A percentile compares a stretch with the other conserved stretches of the same genome.
Conservation (phyloP, 768 basidiomycete genomes). For the Rickenella mellea region DNA sequence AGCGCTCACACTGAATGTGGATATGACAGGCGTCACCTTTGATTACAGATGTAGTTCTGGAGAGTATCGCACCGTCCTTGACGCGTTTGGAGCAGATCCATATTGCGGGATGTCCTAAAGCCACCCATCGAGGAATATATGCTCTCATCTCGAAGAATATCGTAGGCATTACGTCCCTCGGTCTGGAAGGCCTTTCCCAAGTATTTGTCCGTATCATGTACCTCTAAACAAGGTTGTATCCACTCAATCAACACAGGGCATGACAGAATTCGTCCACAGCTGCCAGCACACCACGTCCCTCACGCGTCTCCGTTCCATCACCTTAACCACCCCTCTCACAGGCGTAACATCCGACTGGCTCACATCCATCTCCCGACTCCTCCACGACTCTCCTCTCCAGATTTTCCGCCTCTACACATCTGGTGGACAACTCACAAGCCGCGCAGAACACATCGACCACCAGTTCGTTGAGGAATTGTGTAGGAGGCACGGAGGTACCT, state of each 20-base stretch:
- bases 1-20: neutral
- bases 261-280: constrained; percentile 31
- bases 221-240: constrained; percentile 2
- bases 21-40: constrained; percentile 41
- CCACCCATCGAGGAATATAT: constrained; percentile 53
- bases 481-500: constrained; percentile 35
- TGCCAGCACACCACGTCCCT: constrained; percentile 30
- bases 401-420: constrained; percentile 55
- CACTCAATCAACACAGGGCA: constrained; percentile 31
- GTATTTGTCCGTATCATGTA: constrained; percentile 40
- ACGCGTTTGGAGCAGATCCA: constrained; percentile 44
- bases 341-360: constrained; percentile 35
- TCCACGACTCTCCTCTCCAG: constrained; percentile 42
- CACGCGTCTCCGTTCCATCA: constrained; percentile 41
- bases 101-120: constrained; percentile 59
- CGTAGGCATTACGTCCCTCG: constrained; percentile 40
- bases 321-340: constrained; percentile 39
- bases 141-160: constrained; percentile 36
- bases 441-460: constrained; percentile 21
- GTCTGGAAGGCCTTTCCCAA: constrained; percentile 53
- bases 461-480: constrained; percentile 45
- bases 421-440: constrained; percentile 27
- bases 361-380: constrained; percentile 27
- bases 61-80: constrained; percentile 38
- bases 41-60: constrained; percentile 49